A percentile compares a stretch with the other conserved stretches of the same genome.
Conservation (phyloP, 2,329 filamentous ascomycete genomes). For the Cercospora citrullina region DNA sequence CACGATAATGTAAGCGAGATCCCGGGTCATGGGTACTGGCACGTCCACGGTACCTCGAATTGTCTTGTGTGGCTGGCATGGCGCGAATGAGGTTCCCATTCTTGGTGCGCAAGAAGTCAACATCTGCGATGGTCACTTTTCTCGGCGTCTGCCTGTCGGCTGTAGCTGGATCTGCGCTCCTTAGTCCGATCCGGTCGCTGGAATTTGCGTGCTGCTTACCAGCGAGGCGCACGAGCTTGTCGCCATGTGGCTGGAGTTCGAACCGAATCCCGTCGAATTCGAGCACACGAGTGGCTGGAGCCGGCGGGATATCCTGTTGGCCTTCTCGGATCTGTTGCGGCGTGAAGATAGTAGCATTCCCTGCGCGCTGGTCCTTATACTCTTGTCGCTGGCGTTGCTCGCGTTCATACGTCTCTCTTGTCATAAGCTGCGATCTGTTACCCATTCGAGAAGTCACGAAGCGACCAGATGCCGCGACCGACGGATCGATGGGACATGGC, state of each 20-base stretch:
- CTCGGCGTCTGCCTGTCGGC: slow-evolving; percentile 65
- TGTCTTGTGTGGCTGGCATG: background rate
- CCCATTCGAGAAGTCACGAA: slow-evolving; percentile 73
- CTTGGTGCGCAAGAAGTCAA: slow-evolving; percentile 82
- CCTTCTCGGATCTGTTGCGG: background rate
- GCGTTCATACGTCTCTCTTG: slow-evolving; percentile 74
- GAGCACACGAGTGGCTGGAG: slow-evolving; percentile 56
- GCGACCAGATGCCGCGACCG: slow-evolving; percentile 40
- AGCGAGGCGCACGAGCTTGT: slow-evolving; percentile 73
- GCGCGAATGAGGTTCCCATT: slow-evolving; percentile 78
- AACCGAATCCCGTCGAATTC: slow-evolving; percentile 72
- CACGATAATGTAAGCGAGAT: slow-evolving; percentile 7
- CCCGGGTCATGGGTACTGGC: background rate
- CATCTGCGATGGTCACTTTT: slow-evolving; percentile 68
- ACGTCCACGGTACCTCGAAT: slow-evolving; percentile 7
- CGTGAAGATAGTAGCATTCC: background rate
- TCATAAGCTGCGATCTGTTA: slow-evolving; percentile 77
- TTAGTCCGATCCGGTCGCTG: slow-evolving; percentile 18
- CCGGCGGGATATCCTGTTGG: background rate
- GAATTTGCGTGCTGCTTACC: slow-evolving; percentile 55
- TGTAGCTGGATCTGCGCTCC: slow-evolving; percentile 27
- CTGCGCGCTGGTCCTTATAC: background rate
- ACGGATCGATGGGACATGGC: slow-evolving; percentile 33
- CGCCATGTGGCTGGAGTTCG: slow-evolving; percentile 71
- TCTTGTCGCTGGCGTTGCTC: slow-evolving; percentile 61